Base-by-base conservation (phyloP, 768 basidiomycete species). In the Holtermannia corniformis region DNA sequence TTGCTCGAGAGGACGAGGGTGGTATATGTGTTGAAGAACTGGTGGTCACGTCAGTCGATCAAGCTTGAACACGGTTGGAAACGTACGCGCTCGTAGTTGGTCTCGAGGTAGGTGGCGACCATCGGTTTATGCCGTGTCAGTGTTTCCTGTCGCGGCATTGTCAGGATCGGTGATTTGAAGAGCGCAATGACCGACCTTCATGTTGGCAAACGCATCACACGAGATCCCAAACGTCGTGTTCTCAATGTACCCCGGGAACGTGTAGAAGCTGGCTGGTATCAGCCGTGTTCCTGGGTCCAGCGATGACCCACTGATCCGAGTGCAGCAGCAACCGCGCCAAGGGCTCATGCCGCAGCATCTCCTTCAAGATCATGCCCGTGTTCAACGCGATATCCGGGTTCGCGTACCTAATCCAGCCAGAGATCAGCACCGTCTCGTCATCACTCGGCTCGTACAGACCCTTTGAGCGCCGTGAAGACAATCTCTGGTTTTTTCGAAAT, bases 21-120 rank as follows among this genome's bases (percentile, higher is more conserved):
- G 14, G 87, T 87, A 76, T 91, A 97, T 49, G 90, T 89, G 25
- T 82, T 80, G 78, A 99, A 99, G 79, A 97, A 99, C 90, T 95
- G 63, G n/a, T n/a, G n/a, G n/a, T n/a, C n/a, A n/a, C n/a, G n/a
- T n/a, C n/a, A n/a, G n/a, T n/a, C n/a, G n/a, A n/a, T n/a, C n/a
- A n/a, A n/a, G n/a, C n/a, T n/a, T n/a, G n/a, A n/a, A n/a, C n/a
- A n/a, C n/a, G n/a, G n/a, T n/a, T n/a, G 1, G 20, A 13, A 5
- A 73, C 84, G 55, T 63, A 93, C 90, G 57, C 87, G 80, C 63
- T 99, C 95, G 68, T 97, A 99, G 71, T 96, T 90, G 78, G 85
- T 86, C 71, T 97, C 95, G 5, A 99, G 79, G 70, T 91, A 99
- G 56, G 87, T 84, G 0, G 93, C 92, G 0, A 97, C 95, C 89